Percentiles rank a stretch among this genome's conserved stretches.
phyloP scores from a whole-genome alignment of 805 yeast genomes.

The Isabelozyma pseudorhagii region DNA sequence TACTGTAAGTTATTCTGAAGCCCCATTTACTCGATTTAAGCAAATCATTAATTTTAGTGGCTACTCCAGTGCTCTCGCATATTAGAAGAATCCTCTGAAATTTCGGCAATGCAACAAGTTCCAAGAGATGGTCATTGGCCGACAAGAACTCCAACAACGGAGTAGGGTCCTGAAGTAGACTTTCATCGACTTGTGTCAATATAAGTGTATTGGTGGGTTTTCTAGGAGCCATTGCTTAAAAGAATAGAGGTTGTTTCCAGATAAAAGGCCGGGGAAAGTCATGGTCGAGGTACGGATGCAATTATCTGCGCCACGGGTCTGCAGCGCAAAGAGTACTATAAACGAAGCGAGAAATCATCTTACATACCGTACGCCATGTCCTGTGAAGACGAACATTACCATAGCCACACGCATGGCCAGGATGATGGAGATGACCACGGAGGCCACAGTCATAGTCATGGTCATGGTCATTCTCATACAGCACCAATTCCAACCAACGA shows the following conservation, averaged over 20 bases:
- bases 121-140: constrained; percentile 20
- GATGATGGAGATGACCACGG: constrained; percentile 27
- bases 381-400: constrained; percentile 27
- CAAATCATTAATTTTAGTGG: constrained; percentile 16
- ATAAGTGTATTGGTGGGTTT: constrained; percentile 35
- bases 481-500: constrained; percentile 71
- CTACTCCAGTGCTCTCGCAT: constrained; percentile 20
- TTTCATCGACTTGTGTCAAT: constrained; percentile 22
- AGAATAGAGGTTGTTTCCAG: background rate
- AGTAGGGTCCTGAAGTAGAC: constrained; percentile 22
- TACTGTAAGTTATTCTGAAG: constrained; percentile 25
- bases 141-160: constrained; percentile 23
- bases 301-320: background rate
- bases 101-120: constrained; percentile 29
- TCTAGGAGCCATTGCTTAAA: constrained; percentile 5
- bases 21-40: constrained; percentile 14
- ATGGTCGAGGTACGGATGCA: background rate
- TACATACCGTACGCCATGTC: constrained; percentile 15
- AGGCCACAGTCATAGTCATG: constrained; percentile 1
- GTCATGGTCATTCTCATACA: constrained; percentile 28
- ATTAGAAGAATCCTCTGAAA: constrained; percentile 33
- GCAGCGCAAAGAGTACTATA: background rate
- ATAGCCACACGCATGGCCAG: constrained; percentile 24
- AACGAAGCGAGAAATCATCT: background rate
- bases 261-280: background rate